Evolutionary conservation across 2,329 filamentous ascomycete genomes (phyloP), one percentile per base, ranked within the genome.

Genomic region (Xylariales sp.): DNA sequence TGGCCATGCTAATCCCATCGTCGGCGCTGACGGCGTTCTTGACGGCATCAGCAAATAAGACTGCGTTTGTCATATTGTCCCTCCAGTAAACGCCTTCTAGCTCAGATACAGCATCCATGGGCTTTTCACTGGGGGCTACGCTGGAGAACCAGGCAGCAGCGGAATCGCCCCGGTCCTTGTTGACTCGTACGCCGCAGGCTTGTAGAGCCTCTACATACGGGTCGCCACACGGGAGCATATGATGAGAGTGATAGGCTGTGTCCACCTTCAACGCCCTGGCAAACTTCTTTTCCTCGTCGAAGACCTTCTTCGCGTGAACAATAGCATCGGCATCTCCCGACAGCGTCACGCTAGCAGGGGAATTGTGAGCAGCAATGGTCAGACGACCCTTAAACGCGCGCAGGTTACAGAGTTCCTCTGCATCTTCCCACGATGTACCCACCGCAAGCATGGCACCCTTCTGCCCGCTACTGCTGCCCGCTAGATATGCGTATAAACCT

Each of bases 361-460:
- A 81, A 74, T 81, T 83, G 64, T 66, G 69, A 28, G 77, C 79
- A 8, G 79, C 78, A 3, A 82, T 69, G 4, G 67, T 59, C 0
- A 77, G 63, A 0, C 72, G 69, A 8, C 78, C 80, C 3, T 72
- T 56, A 23, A 82, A 78, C 0, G 65, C 59, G 1, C 57, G 50
- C 0, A 73, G 45, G 0, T 68, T 61, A 5, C 71, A 68, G 0
- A 80, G 53, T 0, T 70, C 75, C 1, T 74, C 62, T 0, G 80
- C 80, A 41, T 84, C 80, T 4, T 81, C 78, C 6, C 75, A 68
- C 0, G 76, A 75, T 0, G 80, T 77, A 0, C 81, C 83, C 0
- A 81, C 82, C 0, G 84, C 84, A 48, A 86, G 72, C 86, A 88
- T 87, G 1, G 77, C 79, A 0, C 84, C 84, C 10, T 56, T 64